phyloP scores from a whole-genome alignment of 345 rosid species.

The Arabidopsis thaliana region TAIR10.1 NC_003070.9:6530001-6530500 shows the following conservation, averaged over 20 bases:
- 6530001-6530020: slow-evolving; percentile 49
- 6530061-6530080: slow-evolving; percentile 52
- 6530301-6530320: slow-evolving; percentile 53
- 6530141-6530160: slow-evolving; percentile 48
- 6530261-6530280: slow-evolving; percentile 43
- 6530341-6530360: slow-evolving; percentile 55
- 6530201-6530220: slow-evolving; percentile 69
- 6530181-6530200: slow-evolving; percentile 73
- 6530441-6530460: slow-evolving; percentile 56
- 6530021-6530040: slow-evolving; percentile 49
- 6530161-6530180: slow-evolving; percentile 65
- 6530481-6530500: slow-evolving; percentile 41
- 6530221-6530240: slow-evolving; percentile 68
- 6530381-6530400: slow-evolving; percentile 49
- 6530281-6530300: slow-evolving; percentile 67
- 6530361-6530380: slow-evolving; percentile 61
- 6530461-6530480: slow-evolving; percentile 53
- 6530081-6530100: slow-evolving; percentile 49
- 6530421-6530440: slow-evolving; percentile 42
- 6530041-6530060: slow-evolving; percentile 40
- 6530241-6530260: slow-evolving; percentile 62
- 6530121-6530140: slow-evolving; percentile 48
- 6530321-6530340: slow-evolving; percentile 62
- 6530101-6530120: slow-evolving; percentile 59
- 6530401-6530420: slow-evolving; percentile 40